Percentiles rank a stretch among this genome's conserved stretches.
Evolutionary conservation across 2,329 filamentous ascomycete species (phyloP).

Genomic region (Verticillium dahliae): DNA sequence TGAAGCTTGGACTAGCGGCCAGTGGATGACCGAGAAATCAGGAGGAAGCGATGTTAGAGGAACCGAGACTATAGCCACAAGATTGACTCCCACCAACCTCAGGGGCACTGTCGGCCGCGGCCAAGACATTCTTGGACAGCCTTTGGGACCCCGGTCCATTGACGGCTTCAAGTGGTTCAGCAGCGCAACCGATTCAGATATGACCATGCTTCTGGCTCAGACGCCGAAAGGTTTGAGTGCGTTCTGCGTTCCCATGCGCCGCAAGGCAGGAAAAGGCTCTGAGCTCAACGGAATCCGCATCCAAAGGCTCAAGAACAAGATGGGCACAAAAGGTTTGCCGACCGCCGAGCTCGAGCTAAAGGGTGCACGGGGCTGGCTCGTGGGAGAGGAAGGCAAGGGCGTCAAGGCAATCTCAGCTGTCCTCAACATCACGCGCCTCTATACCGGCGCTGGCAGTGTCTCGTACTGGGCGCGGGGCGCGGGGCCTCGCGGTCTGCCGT

Average conservation of each 20-base stretch:
- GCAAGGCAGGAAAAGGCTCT: slow-evolving; percentile 12
- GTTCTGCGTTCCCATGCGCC: slow-evolving; percentile 57
- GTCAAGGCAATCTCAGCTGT: slow-evolving; percentile 62
- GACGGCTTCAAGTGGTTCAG: slow-evolving; percentile 69
- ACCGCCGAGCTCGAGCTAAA: slow-evolving; percentile 65
- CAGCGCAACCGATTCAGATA: slow-evolving; percentile 57
- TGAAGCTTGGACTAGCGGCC: slow-evolving; percentile 62
- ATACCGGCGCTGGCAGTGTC: slow-evolving; percentile 47
- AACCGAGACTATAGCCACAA: slow-evolving; percentile 55
- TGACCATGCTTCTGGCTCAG: slow-evolving; percentile 58
- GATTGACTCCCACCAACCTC: slow-evolving; percentile 13
- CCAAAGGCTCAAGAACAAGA: slow-evolving; percentile 64
- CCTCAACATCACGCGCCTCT: slow-evolving; percentile 59
- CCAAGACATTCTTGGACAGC: slow-evolving; percentile 13
- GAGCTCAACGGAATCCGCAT: slow-evolving; percentile 63
- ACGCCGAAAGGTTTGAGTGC: slow-evolving; percentile 48
- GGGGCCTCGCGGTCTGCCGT: slow-evolving; percentile 50
- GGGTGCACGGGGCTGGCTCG: slow-evolving; percentile 56
- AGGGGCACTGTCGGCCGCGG: slow-evolving; percentile 15
- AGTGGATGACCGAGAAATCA: slow-evolving; percentile 71
- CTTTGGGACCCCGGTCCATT: slow-evolving; percentile 53
- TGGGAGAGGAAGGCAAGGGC: slow-evolving; percentile 61
- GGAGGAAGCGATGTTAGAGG: slow-evolving; percentile 64
- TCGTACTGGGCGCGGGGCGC: slow-evolving; percentile 49
- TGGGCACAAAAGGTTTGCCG: slow-evolving; percentile 62